Conservation (phyloP, 768 basidiomycete genomes). For the Sarcodon aspratus region DNA sequence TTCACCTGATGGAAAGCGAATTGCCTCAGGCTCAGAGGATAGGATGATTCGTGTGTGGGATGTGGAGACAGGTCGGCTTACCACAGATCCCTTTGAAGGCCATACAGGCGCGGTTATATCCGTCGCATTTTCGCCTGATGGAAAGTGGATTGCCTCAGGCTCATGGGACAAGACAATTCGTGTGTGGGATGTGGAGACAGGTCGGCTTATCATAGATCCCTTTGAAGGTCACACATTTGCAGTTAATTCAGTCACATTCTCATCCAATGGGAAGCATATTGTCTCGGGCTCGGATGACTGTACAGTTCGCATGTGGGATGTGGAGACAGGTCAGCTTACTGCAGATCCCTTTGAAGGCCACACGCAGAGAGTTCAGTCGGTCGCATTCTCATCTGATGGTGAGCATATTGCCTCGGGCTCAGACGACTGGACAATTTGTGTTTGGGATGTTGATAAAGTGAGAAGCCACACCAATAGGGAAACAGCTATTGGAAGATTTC, state of each 20-base stretch:
- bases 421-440: slow-evolving; percentile 6
- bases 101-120: slow-evolving; percentile 7
- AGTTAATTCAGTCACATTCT: slow-evolving; percentile 1
- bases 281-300: slow-evolving; percentile 13
- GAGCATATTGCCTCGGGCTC: slow-evolving; percentile 7
- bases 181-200: slow-evolving; percentile 30
- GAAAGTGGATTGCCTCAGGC: slow-evolving; percentile 26
- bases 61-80: not conserved
- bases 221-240: too few relatives aligned
- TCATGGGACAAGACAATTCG: slow-evolving; percentile 31
- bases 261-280: slow-evolving; percentile 4
- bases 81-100: not conserved
- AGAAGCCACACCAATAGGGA: too few relatives aligned
- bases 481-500: too few relatives aligned
- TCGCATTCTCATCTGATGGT: slow-evolving; percentile 18
- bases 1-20: slow-evolving; percentile 3
- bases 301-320: slow-evolving; percentile 14
- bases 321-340: slow-evolving; percentile 9
- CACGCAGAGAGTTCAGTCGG: slow-evolving; percentile 8
- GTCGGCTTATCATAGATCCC: slow-evolving; percentile 12
- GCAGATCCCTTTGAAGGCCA: slow-evolving; percentile 12
- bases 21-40: slow-evolving; percentile 7
- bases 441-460: slow-evolving; percentile 15
- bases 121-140: slow-evolving; percentile 11
- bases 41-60: slow-evolving; percentile 5